Evolutionary conservation across 495 filamentous ascomycete species (phyloP).

Genomic region (Hypoxylon lienhwacheense): DNA sequence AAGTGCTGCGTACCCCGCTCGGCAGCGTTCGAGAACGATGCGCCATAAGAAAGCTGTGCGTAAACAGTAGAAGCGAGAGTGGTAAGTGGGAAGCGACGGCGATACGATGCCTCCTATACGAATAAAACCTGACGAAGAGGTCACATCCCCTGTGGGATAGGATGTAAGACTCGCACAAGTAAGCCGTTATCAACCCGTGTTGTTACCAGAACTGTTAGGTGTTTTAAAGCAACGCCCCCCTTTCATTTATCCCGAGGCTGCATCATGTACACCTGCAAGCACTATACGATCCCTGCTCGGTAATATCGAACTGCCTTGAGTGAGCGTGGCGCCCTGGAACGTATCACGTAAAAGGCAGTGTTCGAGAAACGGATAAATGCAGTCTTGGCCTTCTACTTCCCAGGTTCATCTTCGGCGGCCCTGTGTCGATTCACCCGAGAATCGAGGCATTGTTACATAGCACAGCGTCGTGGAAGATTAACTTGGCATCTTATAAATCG

Average conservation of each 20-base stretch:
- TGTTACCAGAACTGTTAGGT: slow-evolving; percentile 5
- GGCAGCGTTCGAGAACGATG: neutral
- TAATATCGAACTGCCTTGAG: slow-evolving; percentile 17
- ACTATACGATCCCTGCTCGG: slow-evolving; percentile 21
- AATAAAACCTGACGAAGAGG: neutral
- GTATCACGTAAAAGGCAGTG: slow-evolving; percentile 12
- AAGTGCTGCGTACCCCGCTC: slow-evolving; percentile 20
- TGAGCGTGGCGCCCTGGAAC: slow-evolving; percentile 2
- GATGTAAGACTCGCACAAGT: neutral
- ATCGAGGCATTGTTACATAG: slow-evolving; percentile 18
- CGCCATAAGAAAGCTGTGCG: neutral
- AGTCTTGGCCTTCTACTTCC: slow-evolving; percentile 23
- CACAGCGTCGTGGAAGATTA: slow-evolving; percentile 6
- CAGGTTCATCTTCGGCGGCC: slow-evolving; percentile 31
- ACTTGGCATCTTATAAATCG: slow-evolving; percentile 34
- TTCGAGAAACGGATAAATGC: slow-evolving; percentile 29
- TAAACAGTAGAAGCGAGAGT: neutral
- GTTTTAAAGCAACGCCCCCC: slow-evolving; percentile 24
- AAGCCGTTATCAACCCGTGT: slow-evolving; percentile 1
- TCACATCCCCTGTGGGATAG: slow-evolving; percentile 14
- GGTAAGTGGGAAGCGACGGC: neutral
- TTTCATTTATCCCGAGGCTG: slow-evolving; percentile 35
- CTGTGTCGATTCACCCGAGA: slow-evolving; percentile 24
- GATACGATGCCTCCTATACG: neutral
- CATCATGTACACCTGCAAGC: slow-evolving; percentile 21